Evolutionary conservation across 495 filamentous ascomycete species (phyloP).

Genomic region (Clavariopsis aquatica): DNA sequence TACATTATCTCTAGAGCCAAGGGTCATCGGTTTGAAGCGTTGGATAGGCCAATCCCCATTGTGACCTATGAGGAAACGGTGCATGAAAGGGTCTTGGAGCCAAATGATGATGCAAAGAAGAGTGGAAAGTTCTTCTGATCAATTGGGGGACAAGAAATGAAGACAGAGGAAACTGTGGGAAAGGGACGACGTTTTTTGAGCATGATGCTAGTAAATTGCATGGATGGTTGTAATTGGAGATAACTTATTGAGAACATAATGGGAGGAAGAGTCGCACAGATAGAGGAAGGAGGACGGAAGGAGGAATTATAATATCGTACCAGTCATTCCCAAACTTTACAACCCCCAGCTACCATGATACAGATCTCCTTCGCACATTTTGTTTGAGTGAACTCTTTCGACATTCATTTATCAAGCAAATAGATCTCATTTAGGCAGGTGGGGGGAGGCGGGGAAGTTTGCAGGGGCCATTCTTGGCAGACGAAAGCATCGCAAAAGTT

Average conservation of each 20-base stretch:
- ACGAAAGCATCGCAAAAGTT: not conserved
- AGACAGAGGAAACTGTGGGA: not conserved
- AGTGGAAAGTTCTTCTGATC: constrained; percentile 36
- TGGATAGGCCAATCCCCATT: constrained; percentile 56
- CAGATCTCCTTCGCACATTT: not conserved
- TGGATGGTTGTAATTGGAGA: too few species aligned
- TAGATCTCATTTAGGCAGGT: not conserved
- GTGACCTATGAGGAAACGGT: constrained; percentile 17
- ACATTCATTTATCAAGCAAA: not conserved
- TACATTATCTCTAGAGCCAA: constrained; percentile 54
- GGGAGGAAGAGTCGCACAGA: too few species aligned
- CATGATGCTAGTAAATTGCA: too few species aligned
- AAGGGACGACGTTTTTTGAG: too few species aligned
- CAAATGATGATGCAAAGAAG: constrained; percentile 20
- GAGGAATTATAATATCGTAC: too few species aligned
- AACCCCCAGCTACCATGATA: too few species aligned
- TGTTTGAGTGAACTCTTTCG: not conserved
- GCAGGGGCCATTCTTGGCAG: not conserved
- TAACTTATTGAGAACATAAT: too few species aligned
- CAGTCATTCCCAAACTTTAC: too few species aligned
- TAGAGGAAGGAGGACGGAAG: too few species aligned
- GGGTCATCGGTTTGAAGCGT: constrained; percentile 60
- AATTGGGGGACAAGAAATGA: not conserved
- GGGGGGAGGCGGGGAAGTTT: not conserved
- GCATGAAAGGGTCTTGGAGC: constrained; percentile 18